Conservation (phyloP, 2,329 filamentous ascomycete species). For the Graphium sp. region DNA sequence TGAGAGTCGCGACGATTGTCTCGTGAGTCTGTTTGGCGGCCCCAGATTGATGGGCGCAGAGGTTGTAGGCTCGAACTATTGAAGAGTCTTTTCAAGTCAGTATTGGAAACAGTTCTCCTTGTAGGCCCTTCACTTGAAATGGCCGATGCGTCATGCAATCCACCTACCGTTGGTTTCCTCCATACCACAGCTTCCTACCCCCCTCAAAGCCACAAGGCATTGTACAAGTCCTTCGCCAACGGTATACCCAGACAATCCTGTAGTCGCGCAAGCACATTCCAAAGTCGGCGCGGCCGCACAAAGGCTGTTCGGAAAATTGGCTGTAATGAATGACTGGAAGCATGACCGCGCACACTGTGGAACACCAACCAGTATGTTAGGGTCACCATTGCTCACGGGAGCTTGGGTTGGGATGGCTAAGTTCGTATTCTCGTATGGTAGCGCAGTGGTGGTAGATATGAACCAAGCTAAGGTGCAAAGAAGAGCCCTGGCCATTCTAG, state of each 20-base stretch:
- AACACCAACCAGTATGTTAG: no score
- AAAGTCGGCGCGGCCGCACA: conserved; percentile 33
- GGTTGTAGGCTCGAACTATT: conserved; percentile 24
- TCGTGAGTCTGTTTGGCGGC: conserved; percentile 40
- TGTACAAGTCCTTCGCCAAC: conserved; percentile 55
- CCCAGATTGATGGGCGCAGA: conserved; percentile 34
- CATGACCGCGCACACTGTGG: conserved; percentile 44
- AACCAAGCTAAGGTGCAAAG: no score
- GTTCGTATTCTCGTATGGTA: no score
- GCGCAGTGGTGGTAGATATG: no score
- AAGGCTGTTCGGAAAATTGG: conserved; percentile 32
- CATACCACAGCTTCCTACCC: conserved; percentile 31
- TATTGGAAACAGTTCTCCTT: neutral
- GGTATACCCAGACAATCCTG: conserved; percentile 45
- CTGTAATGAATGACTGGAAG: conserved; percentile 42
- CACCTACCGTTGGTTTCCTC: conserved; percentile 13
- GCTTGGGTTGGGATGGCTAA: no score
- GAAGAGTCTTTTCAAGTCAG: neutral
- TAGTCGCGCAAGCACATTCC: conserved; percentile 45
- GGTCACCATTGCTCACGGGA: no score
- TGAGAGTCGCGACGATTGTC: conserved; percentile 39
- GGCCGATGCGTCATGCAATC: neutral
- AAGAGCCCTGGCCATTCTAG: no score
- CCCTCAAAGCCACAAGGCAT: conserved; percentile 41
- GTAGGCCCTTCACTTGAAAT: neutral